Base-by-base conservation (phyloP, 345 rosid species). In the Salix koriyanagi region DNA sequence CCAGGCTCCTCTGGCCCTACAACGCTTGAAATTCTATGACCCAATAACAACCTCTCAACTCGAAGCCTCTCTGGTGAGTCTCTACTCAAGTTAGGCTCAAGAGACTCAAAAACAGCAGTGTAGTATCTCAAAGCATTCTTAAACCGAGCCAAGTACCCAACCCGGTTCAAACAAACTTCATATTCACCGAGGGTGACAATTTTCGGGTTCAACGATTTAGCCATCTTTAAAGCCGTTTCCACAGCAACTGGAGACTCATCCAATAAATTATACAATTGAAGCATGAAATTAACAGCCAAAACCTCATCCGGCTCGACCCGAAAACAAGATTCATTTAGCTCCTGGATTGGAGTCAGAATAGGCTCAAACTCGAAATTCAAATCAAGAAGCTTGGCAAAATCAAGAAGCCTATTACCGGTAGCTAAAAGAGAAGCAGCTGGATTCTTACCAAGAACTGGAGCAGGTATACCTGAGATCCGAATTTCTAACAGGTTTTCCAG, bases 381-480 rank as follows among this genome's bases (percentile, higher is more conserved):
- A 65, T 87, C 92, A 12, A 93, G 82, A 21, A 91, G 85, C 79
- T 86, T 87, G 0, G 99, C 94, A 71, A 91, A 95, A 69, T 95
- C 99, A 30, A 83, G 83, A 69, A 95, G 96, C 37, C 99, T 88
- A 18, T 88, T 89, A 13, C 99, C 97, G 15, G 97, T 95, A 32
- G 97, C 94, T 21, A 75, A 8, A 2, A 95, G 80, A 2, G 97
- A 89, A 0, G 86, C 74, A 1, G 85, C 91, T 0, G 99, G 94
- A 21, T 86, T 83, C 25, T 85, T 73, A 11, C 97, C 97, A 2
- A 95, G 87, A 30, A 88, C 88, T 2, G 89, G 94, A 46, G 99
- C 91, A 3, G 99, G 99, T 73, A 93, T 90, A 54, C 97, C 97
- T 1, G 99, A 95, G 84, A 95, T 84, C 75, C 97, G 96, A 66